phyloP scores from a whole-genome alignment of 257 asterid species.

The Knoxia roxburghii region DNA sequence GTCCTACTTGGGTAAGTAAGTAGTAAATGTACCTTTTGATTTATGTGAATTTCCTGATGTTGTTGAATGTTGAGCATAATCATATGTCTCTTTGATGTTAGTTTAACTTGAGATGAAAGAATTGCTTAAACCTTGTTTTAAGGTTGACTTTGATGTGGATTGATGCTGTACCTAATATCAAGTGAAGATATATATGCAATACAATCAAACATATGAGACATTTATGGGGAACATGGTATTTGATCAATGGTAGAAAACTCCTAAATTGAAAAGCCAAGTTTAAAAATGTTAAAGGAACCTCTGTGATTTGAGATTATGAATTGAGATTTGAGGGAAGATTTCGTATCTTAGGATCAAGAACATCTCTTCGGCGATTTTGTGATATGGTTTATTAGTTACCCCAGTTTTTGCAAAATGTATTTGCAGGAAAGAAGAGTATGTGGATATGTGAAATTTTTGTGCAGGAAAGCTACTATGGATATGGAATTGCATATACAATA shows the following conservation, averaged over 20 bases:
- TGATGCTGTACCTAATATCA: no score
- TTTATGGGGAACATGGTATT: no score
- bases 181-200: not conserved
- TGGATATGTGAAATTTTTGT: constrained; percentile 45
- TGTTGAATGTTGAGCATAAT: no score
- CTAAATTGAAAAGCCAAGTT: not conserved
- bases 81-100: no score
- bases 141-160: not conserved
- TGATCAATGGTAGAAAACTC: not conserved
- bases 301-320: not conserved
- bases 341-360: not conserved
- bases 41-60: not conserved
- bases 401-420: not conserved
- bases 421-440: constrained; percentile 53
- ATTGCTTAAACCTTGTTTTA: not conserved
- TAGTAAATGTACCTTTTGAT: not conserved
- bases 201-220: no score
- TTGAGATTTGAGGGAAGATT: not conserved
- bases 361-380: not conserved
- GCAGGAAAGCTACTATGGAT: constrained; percentile 55
- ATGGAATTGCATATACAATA: constrained; percentile 56
- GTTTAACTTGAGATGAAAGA: no score
- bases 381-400: not conserved
- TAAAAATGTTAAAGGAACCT: not conserved
- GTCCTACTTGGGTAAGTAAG: constrained; percentile 40